phyloP scores from a whole-genome alignment of 2,329 filamentous ascomycete species.

The Plectosphaerella plurivora region DNA sequence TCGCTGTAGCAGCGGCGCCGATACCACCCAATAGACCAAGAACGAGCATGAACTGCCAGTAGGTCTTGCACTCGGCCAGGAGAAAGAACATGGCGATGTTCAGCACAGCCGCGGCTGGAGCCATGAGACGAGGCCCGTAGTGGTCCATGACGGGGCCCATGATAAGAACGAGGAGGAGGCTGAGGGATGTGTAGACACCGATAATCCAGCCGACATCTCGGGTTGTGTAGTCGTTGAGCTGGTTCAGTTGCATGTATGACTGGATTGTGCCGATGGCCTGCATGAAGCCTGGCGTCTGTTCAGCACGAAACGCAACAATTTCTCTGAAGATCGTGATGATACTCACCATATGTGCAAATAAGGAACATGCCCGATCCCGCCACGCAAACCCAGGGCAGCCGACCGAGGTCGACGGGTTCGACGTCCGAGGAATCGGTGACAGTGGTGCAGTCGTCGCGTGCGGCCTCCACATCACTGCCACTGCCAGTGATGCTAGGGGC shows the following conservation, averaged over 20 bases:
- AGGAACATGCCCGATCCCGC: no score
- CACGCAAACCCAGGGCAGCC: no score
- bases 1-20: constrained; percentile 31
- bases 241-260: constrained; percentile 38
- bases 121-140: constrained; percentile 36
- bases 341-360: no score
- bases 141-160: constrained; percentile 43
- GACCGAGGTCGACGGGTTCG: no score
- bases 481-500: no score
- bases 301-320: no score
- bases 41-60: constrained; percentile 44
- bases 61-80: constrained; percentile 38
- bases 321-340: no score
- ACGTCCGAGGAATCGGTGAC: no score
- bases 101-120: constrained; percentile 27
- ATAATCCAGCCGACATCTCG: constrained; percentile 46
- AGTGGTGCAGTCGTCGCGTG: no score
- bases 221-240: constrained; percentile 34
- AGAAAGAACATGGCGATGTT: constrained; percentile 36
- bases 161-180: constrained; percentile 38
- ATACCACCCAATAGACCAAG: constrained; percentile 37
- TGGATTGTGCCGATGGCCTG: constrained; percentile 42
- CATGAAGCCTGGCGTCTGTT: constrained; percentile 43
- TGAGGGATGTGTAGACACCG: constrained; percentile 38
- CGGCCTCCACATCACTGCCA: no score